Base-by-base conservation (phyloP, 805 yeast species). In the Myxozyma kluyveri region DNA sequence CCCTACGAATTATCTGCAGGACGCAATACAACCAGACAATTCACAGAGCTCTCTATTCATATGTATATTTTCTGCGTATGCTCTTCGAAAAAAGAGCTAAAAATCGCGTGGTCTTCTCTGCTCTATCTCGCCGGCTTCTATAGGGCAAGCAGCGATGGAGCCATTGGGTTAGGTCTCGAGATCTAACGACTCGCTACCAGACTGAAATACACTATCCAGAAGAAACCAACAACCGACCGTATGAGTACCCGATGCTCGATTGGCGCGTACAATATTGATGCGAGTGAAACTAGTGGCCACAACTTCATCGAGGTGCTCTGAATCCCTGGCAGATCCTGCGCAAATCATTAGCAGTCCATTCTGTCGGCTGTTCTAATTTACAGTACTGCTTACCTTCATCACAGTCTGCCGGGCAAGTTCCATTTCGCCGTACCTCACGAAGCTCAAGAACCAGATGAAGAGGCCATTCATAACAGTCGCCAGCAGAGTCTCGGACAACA, bases 151-250 rank as follows among this genome's bases (percentile, higher is more conserved):
- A n/a, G n/a, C n/a, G n/a, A n/a, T n/a, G n/a, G n/a, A n/a, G n/a
- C n/a, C n/a, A n/a, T n/a, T n/a, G n/a, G n/a, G n/a, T n/a, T 36
- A 12, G 40, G 12, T 36, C 40, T 36, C 12, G 18, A 36, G 12
- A n/a, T 27, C 24, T 27, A n/a, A 12, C 19, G 21, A 4, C n/a
- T n/a, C n/a, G 47, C 45, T 9, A 26, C 23, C 21, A 43, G 23
- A 41, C 54, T 49, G 9, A 50, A 47, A 32, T 50, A 50, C 3
- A 50, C 33, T 17, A 42, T 47, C 54, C 54, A 50, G 26, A 50
- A 39, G 3, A 50, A 22, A 7, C 54, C 54, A 4, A 50, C 52
- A 18, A 50, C n/a, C 6, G 54, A 50, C 9, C 54, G 35, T 3
- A 42, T 39, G 9, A 50, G 33, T 4, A 50, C 42, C 2, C 54